A percentile compares a stretch with the other conserved stretches of the same genome.
Conservation (phyloP, 2,329 filamentous ascomycete genomes). For the Colletotrichum sp. region DNA sequence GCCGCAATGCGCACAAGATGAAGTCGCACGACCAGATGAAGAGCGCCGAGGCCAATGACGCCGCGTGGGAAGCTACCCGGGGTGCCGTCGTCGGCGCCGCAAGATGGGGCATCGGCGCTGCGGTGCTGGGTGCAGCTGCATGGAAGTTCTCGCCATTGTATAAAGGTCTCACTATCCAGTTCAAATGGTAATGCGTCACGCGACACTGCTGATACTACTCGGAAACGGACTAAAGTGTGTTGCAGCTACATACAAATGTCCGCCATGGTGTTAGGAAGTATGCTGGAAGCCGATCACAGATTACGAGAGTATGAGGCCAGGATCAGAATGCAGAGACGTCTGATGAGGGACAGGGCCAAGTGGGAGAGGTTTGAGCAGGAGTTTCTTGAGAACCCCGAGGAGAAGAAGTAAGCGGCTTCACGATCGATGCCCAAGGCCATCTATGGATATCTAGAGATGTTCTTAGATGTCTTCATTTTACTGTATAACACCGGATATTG, state of each 20-base stretch:
- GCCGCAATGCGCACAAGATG: constrained; percentile 36
- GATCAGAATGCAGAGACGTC: constrained; percentile 68
- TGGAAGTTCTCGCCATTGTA: constrained; percentile 74
- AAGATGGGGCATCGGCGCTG: constrained; percentile 75
- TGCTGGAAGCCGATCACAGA: constrained; percentile 76
- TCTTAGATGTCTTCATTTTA: constrained; percentile 1
- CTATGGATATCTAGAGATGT: background rate
- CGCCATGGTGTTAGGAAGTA: constrained; percentile 80
- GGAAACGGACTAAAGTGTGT: background rate
- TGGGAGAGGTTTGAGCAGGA: constrained; percentile 73
- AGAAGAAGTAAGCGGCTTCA: constrained; percentile 22
- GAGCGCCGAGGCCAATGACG: constrained; percentile 70
- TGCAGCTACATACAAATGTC: constrained; percentile 81
- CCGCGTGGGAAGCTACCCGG: constrained; percentile 73
- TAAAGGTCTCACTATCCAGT: constrained; percentile 73
- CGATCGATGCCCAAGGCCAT: background rate
- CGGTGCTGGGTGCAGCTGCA: constrained; percentile 65
- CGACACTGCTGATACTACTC: background rate
- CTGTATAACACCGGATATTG: constrained; percentile 10
- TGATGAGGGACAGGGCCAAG: constrained; percentile 68
- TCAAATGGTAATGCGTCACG: constrained; percentile 69
- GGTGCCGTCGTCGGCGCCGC: constrained; percentile 71
- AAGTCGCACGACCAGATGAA: constrained; percentile 62
- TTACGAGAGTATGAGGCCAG: constrained; percentile 71
- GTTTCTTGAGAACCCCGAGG: constrained; percentile 48